Evolutionary conservation across 2,329 filamentous ascomycete genomes (phyloP).

Genomic region (Akanthomyces uredinophilus): DNA sequence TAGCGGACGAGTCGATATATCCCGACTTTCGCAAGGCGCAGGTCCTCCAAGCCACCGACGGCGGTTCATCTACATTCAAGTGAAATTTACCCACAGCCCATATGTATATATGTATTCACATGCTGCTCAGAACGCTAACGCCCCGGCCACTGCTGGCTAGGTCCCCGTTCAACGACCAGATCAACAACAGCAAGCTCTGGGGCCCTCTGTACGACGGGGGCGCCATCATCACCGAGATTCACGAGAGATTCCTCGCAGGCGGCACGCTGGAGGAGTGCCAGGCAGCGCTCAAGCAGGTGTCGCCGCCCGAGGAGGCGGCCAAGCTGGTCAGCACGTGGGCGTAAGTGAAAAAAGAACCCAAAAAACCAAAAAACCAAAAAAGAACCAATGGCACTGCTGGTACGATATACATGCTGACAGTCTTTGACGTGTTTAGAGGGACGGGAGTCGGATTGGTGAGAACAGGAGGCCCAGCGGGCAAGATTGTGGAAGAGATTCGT

Average conservation of each 20-base stretch:
- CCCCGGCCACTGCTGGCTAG: slow-evolving; percentile 8
- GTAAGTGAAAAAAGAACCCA: slow-evolving; percentile 27
- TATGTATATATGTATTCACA: background rate
- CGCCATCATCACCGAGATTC: slow-evolving; percentile 35
- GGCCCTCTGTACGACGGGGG: slow-evolving; percentile 39
- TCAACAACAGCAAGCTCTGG: slow-evolving; percentile 36
- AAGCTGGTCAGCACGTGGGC: slow-evolving; percentile 34
- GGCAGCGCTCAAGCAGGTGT: slow-evolving; percentile 33
- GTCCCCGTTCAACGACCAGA: slow-evolving; percentile 38
- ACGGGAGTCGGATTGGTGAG: slow-evolving; percentile 42
- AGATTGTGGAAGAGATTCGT: slow-evolving; percentile 39
- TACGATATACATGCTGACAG: background rate
- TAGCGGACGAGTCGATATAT: slow-evolving; percentile 38
- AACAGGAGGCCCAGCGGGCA: slow-evolving; percentile 34
- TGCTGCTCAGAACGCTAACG: background rate
- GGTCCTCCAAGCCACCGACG: slow-evolving; percentile 38
- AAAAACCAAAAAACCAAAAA: too few species aligned
- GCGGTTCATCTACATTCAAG: slow-evolving; percentile 42
- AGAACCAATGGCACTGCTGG: background rate
- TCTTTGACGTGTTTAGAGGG: slow-evolving; percentile 26
- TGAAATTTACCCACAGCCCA: slow-evolving; percentile 19
- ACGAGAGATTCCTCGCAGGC: slow-evolving; percentile 35
- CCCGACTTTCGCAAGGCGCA: slow-evolving; percentile 36
- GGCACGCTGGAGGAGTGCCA: slow-evolving; percentile 39
- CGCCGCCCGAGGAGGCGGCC: slow-evolving; percentile 28